These are phyloP conservation scores for Vitis hybrid DNA, from an alignment of 177 flowering plant species.

Conservation along the genomic window DNA sequence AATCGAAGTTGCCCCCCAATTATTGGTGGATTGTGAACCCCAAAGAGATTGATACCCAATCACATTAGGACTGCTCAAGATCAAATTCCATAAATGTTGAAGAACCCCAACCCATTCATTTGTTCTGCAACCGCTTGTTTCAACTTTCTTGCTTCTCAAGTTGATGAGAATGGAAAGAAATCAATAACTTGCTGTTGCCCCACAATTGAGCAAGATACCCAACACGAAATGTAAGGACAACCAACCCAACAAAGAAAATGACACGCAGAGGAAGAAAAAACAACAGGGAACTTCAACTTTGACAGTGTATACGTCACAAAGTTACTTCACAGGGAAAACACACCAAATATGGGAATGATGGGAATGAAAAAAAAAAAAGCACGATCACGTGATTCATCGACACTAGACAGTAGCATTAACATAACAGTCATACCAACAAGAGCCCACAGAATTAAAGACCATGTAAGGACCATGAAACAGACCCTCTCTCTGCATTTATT, in stretches of 20 bases:
- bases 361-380: slow-evolving; percentile 23
- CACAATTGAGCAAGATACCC: not conserved
- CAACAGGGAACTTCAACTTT: not conserved
- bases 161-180: slow-evolving; percentile 11
- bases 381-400: slow-evolving; percentile 39
- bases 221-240: not conserved
- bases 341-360: slow-evolving; percentile 5
- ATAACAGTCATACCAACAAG: slow-evolving; percentile 16
- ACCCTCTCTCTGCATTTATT: not conserved
- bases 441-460: slow-evolving; percentile 29
- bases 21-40: not conserved
- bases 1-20: not conserved
- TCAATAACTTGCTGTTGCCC: slow-evolving; percentile 5
- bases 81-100: slow-evolving; percentile 12
- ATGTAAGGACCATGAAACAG: slow-evolving; percentile 14
- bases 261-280: not conserved
- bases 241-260: slow-evolving; percentile 1
- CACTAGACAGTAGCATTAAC: slow-evolving; percentile 13
- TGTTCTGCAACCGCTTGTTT: not conserved
- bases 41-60: slow-evolving; percentile 1
- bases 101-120: slow-evolving; percentile 12
- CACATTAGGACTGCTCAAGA: not conserved
- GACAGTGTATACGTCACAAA: not conserved
- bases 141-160: not conserved
- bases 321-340: not conserved